A percentile compares a stretch with the other conserved stretches of the same genome.
phyloP scores from a whole-genome alignment of 2,329 filamentous ascomycete genomes.

The Fusarium pseudocircinatum region DNA sequence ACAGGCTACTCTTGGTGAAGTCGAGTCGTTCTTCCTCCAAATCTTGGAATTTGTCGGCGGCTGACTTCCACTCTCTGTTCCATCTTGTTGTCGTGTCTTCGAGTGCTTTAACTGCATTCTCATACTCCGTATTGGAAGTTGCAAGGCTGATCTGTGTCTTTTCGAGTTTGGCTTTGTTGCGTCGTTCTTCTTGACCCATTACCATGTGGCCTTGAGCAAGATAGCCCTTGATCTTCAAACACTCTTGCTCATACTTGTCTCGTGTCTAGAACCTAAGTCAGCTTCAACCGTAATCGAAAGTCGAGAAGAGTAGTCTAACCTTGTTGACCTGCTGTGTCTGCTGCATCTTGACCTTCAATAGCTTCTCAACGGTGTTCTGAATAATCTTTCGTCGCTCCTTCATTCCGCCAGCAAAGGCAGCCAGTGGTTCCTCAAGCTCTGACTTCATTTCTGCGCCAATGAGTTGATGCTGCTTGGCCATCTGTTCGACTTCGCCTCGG shows the following conservation, averaged over 20 bases:
- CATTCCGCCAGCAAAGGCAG: conserved; percentile 91
- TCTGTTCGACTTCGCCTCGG: conserved; percentile 87
- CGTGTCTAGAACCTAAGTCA: conserved; percentile 69
- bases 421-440: conserved; percentile 92
- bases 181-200: conserved; percentile 98
- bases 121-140: conserved; percentile 91
- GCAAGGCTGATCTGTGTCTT: conserved; percentile 98
- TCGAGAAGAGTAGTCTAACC: conserved; percentile 56
- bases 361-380: conserved; percentile 91
- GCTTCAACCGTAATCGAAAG: neutral
- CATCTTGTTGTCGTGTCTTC: conserved; percentile 95
- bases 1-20: conserved; percentile 96
- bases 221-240: conserved; percentile 97
- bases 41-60: conserved; percentile 99
- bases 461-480: conserved; percentile 91
- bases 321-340: conserved; percentile 94
- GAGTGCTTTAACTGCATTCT: conserved; percentile 88
- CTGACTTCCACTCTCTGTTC: conserved; percentile 98
- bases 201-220: conserved; percentile 99
- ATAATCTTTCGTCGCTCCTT: conserved; percentile 98
- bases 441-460: conserved; percentile 96
- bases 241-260: conserved; percentile 97
- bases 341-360: conserved; percentile 91
- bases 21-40: conserved; percentile 96
- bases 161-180: conserved; percentile 98